Evolutionary conservation across 805 yeast genomes (phyloP), one percentile per base, ranked within the genome.

Genomic region (Yamadazyma paraphyllophila): DNA sequence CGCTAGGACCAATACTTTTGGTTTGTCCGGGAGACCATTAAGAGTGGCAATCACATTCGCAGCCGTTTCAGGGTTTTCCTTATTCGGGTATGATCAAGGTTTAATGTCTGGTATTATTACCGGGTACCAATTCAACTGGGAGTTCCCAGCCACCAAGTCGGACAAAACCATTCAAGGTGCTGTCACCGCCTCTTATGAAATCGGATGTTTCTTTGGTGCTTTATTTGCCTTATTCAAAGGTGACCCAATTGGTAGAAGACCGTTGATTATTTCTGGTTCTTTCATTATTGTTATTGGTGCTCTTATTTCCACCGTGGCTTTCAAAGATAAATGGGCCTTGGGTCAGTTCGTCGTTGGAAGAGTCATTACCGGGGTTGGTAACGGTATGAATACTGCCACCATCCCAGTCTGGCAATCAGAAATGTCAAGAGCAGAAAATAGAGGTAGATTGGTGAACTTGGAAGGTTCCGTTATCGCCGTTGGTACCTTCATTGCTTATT

Each of bases 341-440:
- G 90, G 87, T 39, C 91, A 85, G 60, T 82, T 87, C 47, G 80
- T 87, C 41, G 67, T 83, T 50, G 81, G 81, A 7, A 65, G 81
- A 55, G 74, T 77, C 37, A 62, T 78, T 14, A 75, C 81, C 29
- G 73, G 71, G 50, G 46, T 69, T 27, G 73, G 75, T 54, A 68
- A 65, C 51, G 72, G 69, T 44, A 47, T 69, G 50, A 65, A 70
- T 57, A 66, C 75, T 38, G 71, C 75, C 38, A 65, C 73, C 43
- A 66, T 71, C 43, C 76, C 76, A 26, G 73, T 67, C 44, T 72
- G 71, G 74, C 76, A 68, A 55, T 71, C 74, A 2, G 75, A 66
- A 57, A 65, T 67, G 69, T 70, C 76, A 30, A 62, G 63, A 53
- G 74, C 70, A 38, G 69, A 63, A 55, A 66, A 61, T 53, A 64